Base-by-base conservation (phyloP, 2,329 filamentous ascomycete species). In the Botrytis hyacinthi region DNA sequence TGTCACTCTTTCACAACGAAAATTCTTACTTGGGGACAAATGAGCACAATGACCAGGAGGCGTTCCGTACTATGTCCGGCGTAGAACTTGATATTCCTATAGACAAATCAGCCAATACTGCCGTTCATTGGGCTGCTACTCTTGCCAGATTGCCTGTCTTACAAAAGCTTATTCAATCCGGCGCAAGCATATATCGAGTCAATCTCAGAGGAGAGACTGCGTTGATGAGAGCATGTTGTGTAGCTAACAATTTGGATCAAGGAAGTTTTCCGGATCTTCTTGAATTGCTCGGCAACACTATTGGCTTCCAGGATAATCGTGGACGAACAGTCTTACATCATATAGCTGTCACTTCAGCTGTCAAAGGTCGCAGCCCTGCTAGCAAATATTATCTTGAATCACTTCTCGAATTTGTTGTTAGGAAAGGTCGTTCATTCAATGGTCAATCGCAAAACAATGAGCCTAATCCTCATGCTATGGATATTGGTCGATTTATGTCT, bases 371-470 rank as follows among this genome's bases (percentile, higher is more conserved):
- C 67, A 95, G 93, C 73, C 91, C 93, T 60, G 95, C 96, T 35
- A 97, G 94, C 81, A 93, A 95, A 77, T 98, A 98, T 81, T 99
- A 99, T 79, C 89, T 99, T 2, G 96, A 99, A 83, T 95, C 94
- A 42, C 86, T 99, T 18, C 86, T 99, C 0, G 95, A 98, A 80
- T 98, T 97, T 85, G 92, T 98, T 20, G 95, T 98, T 3, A 91
- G 95, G 51, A 94, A 97, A 81, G 92, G 92, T 7, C 92, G 91
- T 73, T 86, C 86, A 8, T 86, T 88, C 37, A 88, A 84, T 76
- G 88, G 85, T 78, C 87, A 88, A 77, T 81, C 83, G 72, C 78
- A 77, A 61, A 76, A 62, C 66, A 82, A 74, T 60, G 76, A 75
- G 29, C 73, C 75, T 22, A 63, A 76, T 10, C 71, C 75, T 22